Conservation (phyloP, 2,329 filamentous ascomycete species). For the Thermothelomyces thermophilus region DNA sequence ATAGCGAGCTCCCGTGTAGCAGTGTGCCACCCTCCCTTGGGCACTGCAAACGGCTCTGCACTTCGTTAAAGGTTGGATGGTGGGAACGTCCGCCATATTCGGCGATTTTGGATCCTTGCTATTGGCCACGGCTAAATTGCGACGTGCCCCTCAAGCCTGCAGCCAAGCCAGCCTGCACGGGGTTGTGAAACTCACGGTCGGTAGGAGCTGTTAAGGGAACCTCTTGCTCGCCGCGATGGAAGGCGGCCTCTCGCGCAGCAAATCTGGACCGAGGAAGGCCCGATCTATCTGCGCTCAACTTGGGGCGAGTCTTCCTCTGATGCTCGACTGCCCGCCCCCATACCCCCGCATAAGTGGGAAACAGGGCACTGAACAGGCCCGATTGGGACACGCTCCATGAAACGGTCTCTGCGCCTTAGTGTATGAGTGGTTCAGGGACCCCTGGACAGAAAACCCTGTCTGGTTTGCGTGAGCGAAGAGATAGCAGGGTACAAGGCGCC, state of each 20-base stretch:
- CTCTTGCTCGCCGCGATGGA: background rate
- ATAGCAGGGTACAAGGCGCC: slow-evolving; percentile 17
- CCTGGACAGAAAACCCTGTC: background rate
- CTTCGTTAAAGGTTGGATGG: background rate
- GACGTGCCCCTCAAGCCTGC: slow-evolving; percentile 24
- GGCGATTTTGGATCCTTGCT: slow-evolving; percentile 20
- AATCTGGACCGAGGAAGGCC: slow-evolving; percentile 8
- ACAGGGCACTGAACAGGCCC: slow-evolving; percentile 25
- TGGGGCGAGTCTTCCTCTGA: background rate
- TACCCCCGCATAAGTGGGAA: slow-evolving; percentile 12
- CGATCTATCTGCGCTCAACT: slow-evolving; percentile 12
- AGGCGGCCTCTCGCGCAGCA: background rate
- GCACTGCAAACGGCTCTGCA: slow-evolving; percentile 4
- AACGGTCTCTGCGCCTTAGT: slow-evolving; percentile 15
- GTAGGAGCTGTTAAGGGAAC: slow-evolving; percentile 6
- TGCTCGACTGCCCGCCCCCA: slow-evolving; percentile 1
- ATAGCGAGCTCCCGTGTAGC: too few species aligned
- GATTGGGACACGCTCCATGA: slow-evolving; percentile 24
- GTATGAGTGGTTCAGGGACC: slow-evolving; percentile 13
- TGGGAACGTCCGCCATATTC: slow-evolving; percentile 16
- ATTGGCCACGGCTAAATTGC: slow-evolving; percentile 33
- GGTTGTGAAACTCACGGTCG: slow-evolving; percentile 9
- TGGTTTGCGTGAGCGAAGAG: background rate
- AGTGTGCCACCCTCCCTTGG: background rate
- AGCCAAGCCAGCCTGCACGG: slow-evolving; percentile 10